Percentiles rank a stretch among this genome's conserved stretches.
Conservation (phyloP, 306 rosid genomes). For the Coriaria nepalensis region DNA sequence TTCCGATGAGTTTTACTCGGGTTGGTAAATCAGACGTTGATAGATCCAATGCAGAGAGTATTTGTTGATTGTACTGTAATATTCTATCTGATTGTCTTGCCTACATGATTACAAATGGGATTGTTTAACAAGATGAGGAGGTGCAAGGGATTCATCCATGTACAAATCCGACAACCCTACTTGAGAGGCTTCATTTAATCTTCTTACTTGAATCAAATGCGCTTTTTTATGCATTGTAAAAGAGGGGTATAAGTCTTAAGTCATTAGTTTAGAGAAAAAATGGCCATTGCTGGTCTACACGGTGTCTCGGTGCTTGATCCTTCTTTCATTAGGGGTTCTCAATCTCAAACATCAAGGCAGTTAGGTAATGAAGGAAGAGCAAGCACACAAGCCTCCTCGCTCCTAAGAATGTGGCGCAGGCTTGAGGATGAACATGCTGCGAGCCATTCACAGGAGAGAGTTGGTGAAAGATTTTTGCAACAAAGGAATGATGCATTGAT, state of each 20-base stretch:
- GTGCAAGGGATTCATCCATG: slow-evolving; percentile 14
- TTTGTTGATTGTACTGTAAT: slow-evolving; percentile 2
- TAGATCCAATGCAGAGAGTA: slow-evolving; percentile 13
- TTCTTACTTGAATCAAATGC: slow-evolving; percentile 12
- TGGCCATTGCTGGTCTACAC: slow-evolving; percentile 90
- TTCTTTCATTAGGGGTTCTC: slow-evolving; percentile 60
- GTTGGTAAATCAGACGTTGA: slow-evolving; percentile 13
- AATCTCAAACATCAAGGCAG: slow-evolving; percentile 38
- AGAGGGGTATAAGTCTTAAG: slow-evolving; percentile 28
- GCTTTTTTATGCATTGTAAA: slow-evolving; percentile 35
- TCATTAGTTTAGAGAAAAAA: slow-evolving; percentile 18
- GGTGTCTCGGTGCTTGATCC: slow-evolving; percentile 60
- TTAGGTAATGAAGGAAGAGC: slow-evolving; percentile 48
- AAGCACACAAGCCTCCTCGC: slow-evolving; percentile 46
- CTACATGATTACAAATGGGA: not conserved
- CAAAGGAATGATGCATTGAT: slow-evolving; percentile 38
- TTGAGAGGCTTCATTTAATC: slow-evolving; percentile 28
- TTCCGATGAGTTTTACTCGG: slow-evolving; percentile 4
- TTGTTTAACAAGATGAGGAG: slow-evolving; percentile 6
- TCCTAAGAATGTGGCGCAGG: slow-evolving; percentile 73
- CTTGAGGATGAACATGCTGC: slow-evolving; percentile 68
- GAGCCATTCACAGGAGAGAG: slow-evolving; percentile 54
- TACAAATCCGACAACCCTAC: slow-evolving; percentile 19
- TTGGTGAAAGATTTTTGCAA: slow-evolving; percentile 35
- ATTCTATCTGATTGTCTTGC: slow-evolving; percentile 14